These are phyloP conservation scores for Boletus subparvulus DNA, from an alignment of 768 basidiomycete genomes.

Conservation along the genomic window DNA sequence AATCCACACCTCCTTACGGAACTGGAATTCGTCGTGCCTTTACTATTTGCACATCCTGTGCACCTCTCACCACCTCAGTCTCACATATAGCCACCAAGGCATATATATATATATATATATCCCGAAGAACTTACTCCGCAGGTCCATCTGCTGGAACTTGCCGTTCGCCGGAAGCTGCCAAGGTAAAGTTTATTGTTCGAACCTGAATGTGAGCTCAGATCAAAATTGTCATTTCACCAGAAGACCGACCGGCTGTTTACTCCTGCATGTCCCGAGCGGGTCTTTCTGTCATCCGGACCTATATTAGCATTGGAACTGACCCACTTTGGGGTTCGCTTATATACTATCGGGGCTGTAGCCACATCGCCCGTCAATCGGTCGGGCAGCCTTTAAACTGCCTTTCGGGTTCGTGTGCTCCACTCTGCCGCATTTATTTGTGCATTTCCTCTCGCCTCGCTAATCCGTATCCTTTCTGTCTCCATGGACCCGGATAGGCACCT, in stretches of 20 bases:
- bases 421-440: constrained; percentile 20
- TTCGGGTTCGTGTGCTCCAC: constrained; percentile 25
- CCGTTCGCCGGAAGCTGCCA: constrained; percentile 27
- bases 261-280: constrained; percentile 29
- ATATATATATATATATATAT: constrained; percentile 12
- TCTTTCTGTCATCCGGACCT: constrained; percentile 28
- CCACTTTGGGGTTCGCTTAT: constrained; percentile 29
- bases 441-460: constrained; percentile 20
- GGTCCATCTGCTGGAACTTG: constrained; percentile 28
- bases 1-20: constrained; percentile 33
- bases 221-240: constrained; percentile 24
- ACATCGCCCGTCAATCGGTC: constrained; percentile 25
- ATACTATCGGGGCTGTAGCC: constrained; percentile 29
- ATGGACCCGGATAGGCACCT: constrained; percentile 42
- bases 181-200: constrained; percentile 32
- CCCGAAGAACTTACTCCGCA: constrained; percentile 24
- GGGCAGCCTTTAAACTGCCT: constrained; percentile 23
- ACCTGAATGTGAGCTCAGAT: constrained; percentile 26
- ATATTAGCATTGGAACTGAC: constrained; percentile 29
- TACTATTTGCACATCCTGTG: constrained; percentile 11
- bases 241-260: constrained; percentile 22
- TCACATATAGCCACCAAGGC: constrained; percentile 1
- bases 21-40: constrained; percentile 28
- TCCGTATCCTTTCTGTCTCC: not conserved
- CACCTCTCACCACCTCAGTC: constrained; percentile 2